Base-by-base conservation (phyloP, 495 filamentous ascomycete species). In the Penicillium simplicissimum region DNA sequence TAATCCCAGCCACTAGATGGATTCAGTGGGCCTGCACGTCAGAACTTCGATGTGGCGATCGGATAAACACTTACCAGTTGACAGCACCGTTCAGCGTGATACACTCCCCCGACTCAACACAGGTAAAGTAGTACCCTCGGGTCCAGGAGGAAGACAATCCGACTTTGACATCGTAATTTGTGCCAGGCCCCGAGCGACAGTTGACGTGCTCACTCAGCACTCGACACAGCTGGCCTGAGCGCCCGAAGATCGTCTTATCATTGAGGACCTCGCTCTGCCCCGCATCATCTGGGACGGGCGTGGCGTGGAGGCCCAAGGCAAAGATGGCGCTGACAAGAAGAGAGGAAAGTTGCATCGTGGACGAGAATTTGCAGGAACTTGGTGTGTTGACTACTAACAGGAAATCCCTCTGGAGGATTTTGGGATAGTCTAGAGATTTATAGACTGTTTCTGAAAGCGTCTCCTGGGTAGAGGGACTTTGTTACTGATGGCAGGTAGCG, bases 141-240 rank as follows among this genome's bases (percentile, higher is more conserved):
- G 45, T 49, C 45, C 45, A 49, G 5, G 45, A 49, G 4, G 45
- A 49, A n/a, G 45, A 49, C 23, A 49, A 19, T 10, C 45, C 45
- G 6, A 49, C 45, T 15, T 25, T 49, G 14, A 49, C 23, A 15
- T 25, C 45, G 7, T 49, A 49, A 5, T 49, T 49, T 49, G 45
- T 49, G 45, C 45, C 45, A 3, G 45, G 45, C 1, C 45, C 45
- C 8, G 1, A 49, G 21, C 45, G 45, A 31, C 45, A 49, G 25
- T 49, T 49, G 23, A 49, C 45, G 31, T 49, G 45, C 21, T 49
- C 45, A 31, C 45, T 49, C 0, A 49, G 45, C 3, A 49, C 45
- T 49, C 45, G 45, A 49, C 45, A 49, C 23, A 49, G 8, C 45
- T 49, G 45, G 23, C 45, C 45, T 31, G 45, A 49, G 2, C 45